Conservation (phyloP, 352 stramenopile species). For the Phytophthora syringae region DNA sequence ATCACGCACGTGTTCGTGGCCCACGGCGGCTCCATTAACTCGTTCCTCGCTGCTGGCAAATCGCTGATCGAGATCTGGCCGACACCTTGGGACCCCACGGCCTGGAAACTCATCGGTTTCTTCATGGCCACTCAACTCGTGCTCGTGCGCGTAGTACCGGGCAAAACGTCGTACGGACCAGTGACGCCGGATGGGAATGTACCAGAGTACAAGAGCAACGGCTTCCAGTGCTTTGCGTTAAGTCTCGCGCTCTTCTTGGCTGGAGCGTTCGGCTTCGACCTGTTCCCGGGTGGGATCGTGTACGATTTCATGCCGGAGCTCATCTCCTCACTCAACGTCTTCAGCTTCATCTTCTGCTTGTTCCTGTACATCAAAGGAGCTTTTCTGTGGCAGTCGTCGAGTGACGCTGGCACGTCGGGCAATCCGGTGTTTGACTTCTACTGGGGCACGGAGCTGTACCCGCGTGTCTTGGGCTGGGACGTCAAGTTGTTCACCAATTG, state of each 20-base stretch:
- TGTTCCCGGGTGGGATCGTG: slow-evolving; percentile 77
- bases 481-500: slow-evolving; percentile 99
- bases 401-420: slow-evolving; percentile 92
- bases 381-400: slow-evolving; percentile 84
- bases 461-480: slow-evolving; percentile 92
- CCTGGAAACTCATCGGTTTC: slow-evolving; percentile 90
- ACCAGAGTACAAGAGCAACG: slow-evolving; percentile 94
- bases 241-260: slow-evolving; percentile 81
- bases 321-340: slow-evolving; percentile 94
- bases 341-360: slow-evolving; percentile 93
- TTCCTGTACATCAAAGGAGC: slow-evolving; percentile 94
- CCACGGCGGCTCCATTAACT: slow-evolving; percentile 54
- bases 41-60: slow-evolving; percentile 46
- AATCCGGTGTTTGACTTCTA: slow-evolving; percentile 96
- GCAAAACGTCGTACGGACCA: slow-evolving; percentile 85
- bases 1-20: slow-evolving; percentile 80
- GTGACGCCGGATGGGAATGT: slow-evolving; percentile 89
- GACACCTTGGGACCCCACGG: slow-evolving; percentile 78
- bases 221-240: slow-evolving; percentile 91
- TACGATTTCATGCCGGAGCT: slow-evolving; percentile 91
- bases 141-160: slow-evolving; percentile 92
- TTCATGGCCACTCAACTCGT: slow-evolving; percentile 92
- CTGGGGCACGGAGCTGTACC: slow-evolving; percentile 98
- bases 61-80: slow-evolving; percentile 83
- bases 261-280: slow-evolving; percentile 53